These are phyloP conservation scores for Gnetum montanum DNA, from an alignment of 75 land plant species.

Conservation along the genomic window DNA sequence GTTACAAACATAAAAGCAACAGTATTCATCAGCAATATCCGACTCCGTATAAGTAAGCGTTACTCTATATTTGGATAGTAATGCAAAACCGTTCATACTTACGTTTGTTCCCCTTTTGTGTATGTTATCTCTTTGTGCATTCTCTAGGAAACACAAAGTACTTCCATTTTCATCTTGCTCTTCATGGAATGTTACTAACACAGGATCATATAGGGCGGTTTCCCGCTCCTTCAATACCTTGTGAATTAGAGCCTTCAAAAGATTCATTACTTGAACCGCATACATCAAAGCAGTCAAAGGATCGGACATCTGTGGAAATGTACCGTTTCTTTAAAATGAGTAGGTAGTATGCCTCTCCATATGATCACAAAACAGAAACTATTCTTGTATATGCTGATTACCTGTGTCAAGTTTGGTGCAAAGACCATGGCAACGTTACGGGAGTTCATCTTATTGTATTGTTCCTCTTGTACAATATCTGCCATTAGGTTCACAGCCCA, in stretches of 20 bases:
- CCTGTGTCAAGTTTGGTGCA: constrained; percentile 99
- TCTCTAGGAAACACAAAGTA: too few relatives aligned
- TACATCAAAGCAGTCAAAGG: constrained; percentile 85
- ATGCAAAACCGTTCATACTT: too few relatives aligned
- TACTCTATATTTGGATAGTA: too few relatives aligned
- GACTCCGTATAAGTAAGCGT: constrained; percentile 1
- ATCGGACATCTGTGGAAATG: constrained; percentile 61
- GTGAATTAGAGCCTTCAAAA: constrained; percentile 58
- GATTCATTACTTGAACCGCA: constrained; percentile 89
- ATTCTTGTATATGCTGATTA: constrained; percentile 7
- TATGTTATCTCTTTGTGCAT: too few relatives aligned
- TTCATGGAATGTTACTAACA: constrained; percentile 11
- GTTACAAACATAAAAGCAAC: constrained; percentile 5
- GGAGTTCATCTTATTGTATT: constrained; percentile 83
- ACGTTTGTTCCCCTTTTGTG: not conserved
- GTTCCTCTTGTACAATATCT: constrained; percentile 75
- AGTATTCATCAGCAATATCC: constrained; percentile 13
- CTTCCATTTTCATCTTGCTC: constrained; percentile 15
- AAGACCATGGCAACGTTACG: constrained; percentile 94
- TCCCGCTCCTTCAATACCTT: constrained; percentile 51
- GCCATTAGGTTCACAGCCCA: constrained; percentile 96
- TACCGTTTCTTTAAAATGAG: not conserved
- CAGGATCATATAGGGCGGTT: constrained; percentile 33
- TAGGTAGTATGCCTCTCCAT: not conserved
- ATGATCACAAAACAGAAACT: not conserved